phyloP scores from a whole-genome alignment of 768 basidiomycete species.

The Hypsizygus marmoreus region DNA sequence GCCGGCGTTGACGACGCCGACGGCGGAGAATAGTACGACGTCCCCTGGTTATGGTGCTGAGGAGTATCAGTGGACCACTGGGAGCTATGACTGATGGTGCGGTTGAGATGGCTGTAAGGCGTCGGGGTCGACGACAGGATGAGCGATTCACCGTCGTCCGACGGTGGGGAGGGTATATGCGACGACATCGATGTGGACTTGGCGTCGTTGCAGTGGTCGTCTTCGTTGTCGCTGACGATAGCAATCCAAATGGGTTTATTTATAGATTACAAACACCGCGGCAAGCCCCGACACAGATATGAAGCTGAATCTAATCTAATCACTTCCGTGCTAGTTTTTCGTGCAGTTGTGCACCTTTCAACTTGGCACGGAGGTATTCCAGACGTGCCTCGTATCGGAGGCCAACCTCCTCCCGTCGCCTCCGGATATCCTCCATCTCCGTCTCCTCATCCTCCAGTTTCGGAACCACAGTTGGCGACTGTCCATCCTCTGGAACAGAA shows the following conservation, averaged over 20 bases:
- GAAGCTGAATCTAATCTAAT: constrained; percentile 27
- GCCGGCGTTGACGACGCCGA: constrained; percentile 45
- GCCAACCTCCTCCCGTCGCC: constrained; percentile 69
- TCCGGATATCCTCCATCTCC: constrained; percentile 71
- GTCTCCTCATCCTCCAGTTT: constrained; percentile 34
- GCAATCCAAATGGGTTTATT: constrained; percentile 10
- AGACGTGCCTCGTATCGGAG: constrained; percentile 73
- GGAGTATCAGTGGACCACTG: constrained; percentile 65
- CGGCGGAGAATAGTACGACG: constrained; percentile 58
- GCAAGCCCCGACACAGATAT: constrained; percentile 27
- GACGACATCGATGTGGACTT: constrained; percentile 24
- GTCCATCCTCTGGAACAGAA: constrained; percentile 52
- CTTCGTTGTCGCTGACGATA: constrained; percentile 8
- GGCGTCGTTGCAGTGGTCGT: constrained; percentile 22
- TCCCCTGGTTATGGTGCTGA: constrained; percentile 66
- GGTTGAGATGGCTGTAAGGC: constrained; percentile 39
- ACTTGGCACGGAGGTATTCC: constrained; percentile 78
- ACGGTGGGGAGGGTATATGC: constrained; percentile 29
- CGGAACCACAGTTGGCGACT: constrained; percentile 21
- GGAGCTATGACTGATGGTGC: constrained; percentile 55
- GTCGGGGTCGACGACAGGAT: constrained; percentile 46
- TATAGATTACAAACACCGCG: constrained; percentile 18
- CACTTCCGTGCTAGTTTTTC: constrained; percentile 75
- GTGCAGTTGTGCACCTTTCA: constrained; percentile 82
- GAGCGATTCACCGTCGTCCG: constrained; percentile 36